Evolutionary conservation across 2,329 filamentous ascomycete species (phyloP).

Genomic region (Plectosphaerella plurivora): DNA sequence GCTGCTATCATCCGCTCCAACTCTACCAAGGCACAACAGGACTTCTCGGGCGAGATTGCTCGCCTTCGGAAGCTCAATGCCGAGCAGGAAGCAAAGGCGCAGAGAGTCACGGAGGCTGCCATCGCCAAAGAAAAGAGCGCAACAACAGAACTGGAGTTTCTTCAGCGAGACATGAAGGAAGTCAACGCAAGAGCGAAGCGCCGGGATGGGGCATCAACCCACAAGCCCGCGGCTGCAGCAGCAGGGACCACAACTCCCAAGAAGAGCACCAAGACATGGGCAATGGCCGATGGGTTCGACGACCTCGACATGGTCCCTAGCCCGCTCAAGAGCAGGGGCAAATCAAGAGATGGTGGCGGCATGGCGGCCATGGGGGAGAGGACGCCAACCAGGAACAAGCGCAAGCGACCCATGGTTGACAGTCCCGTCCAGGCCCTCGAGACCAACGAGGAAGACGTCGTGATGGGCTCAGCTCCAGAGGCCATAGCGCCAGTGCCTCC

Average conservation of each 20-base stretch:
- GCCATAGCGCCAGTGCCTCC: not conserved
- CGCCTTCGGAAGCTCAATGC: slow-evolving; percentile 58
- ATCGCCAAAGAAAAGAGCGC: slow-evolving; percentile 60
- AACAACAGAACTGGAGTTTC: slow-evolving; percentile 67
- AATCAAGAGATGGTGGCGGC: slow-evolving; percentile 33
- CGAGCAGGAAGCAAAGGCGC: slow-evolving; percentile 60
- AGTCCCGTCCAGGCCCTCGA: slow-evolving; percentile 63
- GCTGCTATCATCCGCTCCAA: slow-evolving; percentile 71
- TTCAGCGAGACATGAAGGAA: slow-evolving; percentile 66
- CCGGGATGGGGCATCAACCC: slow-evolving; percentile 29
- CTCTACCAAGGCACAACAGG: slow-evolving; percentile 54
- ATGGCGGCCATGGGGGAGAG: slow-evolving; percentile 43
- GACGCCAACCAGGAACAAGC: slow-evolving; percentile 64
- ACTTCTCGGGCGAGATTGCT: slow-evolving; percentile 59
- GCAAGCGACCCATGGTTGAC: slow-evolving; percentile 61
- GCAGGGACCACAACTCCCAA: slow-evolving; percentile 51
- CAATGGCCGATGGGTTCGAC: slow-evolving; percentile 73
- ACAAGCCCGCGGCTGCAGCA: slow-evolving; percentile 21
- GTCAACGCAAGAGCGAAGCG: slow-evolving; percentile 43
- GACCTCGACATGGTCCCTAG: slow-evolving; percentile 55
- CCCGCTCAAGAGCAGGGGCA: slow-evolving; percentile 45
- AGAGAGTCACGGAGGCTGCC: slow-evolving; percentile 60
- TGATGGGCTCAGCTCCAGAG: slow-evolving; percentile 16
- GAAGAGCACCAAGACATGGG: slow-evolving; percentile 50
- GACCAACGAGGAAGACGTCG: slow-evolving; percentile 37